Evolutionary conservation across 768 basidiomycete species (phyloP), one percentile per base, ranked within the genome.

Genomic region (Amanita inopinata): DNA sequence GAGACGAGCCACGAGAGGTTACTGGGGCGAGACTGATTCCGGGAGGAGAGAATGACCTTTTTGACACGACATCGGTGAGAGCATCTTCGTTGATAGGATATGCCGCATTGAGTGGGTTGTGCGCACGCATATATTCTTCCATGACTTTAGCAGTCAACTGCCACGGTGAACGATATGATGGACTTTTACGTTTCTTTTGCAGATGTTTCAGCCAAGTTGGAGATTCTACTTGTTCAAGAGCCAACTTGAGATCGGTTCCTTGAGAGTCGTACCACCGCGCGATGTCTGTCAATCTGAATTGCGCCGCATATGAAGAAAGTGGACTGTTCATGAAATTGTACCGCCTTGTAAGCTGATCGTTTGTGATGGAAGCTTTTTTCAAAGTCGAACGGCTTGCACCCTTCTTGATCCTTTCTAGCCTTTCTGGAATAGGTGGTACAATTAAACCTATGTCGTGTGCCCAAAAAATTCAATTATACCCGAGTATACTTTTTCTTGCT

Each of bases 171-270:
- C 73, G 67, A 34, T 43, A 49, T 19, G 49, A 47, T 25, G 51
- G 48, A 37, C 53, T 62, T 33, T 58, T 58, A 40, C 56, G 67
- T 46, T 65, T 75, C 35, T 79, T 73, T 37, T 44, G 43, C 36
- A 76, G 62, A 48, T 85, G 80, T 51, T 76, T 81, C 20, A 86
- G 60, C 85, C 84, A 88, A 5, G 77, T 76, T 34, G 82, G 65
- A 5, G 84, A 81, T 53, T 88, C 85, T 0, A 73, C 69, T 40
- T 70, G 68, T 42, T 81, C 81, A 18, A 87, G 54, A 19, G 71
- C 64, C n/a, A 63, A 57, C 45, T 64, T 73, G 6, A 71, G 58
- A n/a, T 64, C 51, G 6, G 59, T 51, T 22, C 73, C 70, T 43
- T 76, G 75, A 22, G 60, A 57, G n/a, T 62, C 56, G 49, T 77